Conservation (phyloP, 495 filamentous ascomycete species). For the Entonaema liquescens region DNA sequence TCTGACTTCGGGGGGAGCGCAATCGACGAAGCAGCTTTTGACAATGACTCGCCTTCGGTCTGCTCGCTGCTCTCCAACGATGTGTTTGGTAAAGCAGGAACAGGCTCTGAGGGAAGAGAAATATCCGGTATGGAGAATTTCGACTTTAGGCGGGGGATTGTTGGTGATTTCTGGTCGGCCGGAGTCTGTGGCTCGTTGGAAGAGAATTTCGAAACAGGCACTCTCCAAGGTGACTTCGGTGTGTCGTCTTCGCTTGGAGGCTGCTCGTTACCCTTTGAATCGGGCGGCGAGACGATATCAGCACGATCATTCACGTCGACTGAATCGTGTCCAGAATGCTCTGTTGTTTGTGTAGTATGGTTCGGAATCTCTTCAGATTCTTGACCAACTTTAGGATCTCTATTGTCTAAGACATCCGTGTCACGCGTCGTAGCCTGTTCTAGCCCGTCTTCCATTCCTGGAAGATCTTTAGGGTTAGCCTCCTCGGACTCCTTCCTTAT, state of each 20-base stretch:
- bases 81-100: conserved; percentile 18
- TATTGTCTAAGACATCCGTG: conserved; percentile 22
- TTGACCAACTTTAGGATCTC: conserved; percentile 19
- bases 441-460: conserved; percentile 2
- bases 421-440: conserved; percentile 20
- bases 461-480: conserved; percentile 13
- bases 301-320: conserved; percentile 24
- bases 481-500: conserved; percentile 29
- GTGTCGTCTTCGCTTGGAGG: conserved; percentile 19
- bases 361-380: conserved; percentile 38
- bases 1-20: conserved; percentile 42
- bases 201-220: conserved; percentile 47
- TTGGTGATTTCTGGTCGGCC: conserved; percentile 15
- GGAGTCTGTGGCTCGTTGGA: conserved; percentile 28
- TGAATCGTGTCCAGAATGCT: conserved; percentile 16
- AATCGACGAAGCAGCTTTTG: conserved; percentile 28
- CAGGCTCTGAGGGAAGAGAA: conserved; percentile 30
- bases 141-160: conserved; percentile 54
- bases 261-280: conserved; percentile 6
- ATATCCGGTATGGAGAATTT: conserved; percentile 60
- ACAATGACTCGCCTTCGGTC: conserved; percentile 9
- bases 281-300: conserved; percentile 10
- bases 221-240: conserved; percentile 35
- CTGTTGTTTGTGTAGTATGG: conserved; percentile 13
- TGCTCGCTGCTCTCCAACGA: conserved; percentile 6